Percentiles rank a stretch among this genome's conserved stretches.
Conservation (phyloP, 805 yeast species). For the Groenewaldozyma salmanticensis region DNA sequence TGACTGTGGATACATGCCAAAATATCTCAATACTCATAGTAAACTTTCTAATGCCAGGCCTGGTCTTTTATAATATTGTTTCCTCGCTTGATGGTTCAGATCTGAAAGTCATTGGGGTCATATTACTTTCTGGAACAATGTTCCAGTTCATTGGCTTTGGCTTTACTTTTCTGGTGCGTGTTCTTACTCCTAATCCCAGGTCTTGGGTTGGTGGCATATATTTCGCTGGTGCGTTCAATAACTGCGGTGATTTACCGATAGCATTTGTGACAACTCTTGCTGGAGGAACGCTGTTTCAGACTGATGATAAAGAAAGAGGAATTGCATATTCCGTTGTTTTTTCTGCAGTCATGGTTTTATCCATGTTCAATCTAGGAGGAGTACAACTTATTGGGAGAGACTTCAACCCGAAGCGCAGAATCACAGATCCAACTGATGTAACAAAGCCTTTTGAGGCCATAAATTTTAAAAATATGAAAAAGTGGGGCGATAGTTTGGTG, state of each 20-base stretch:
- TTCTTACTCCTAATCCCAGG: constrained; percentile 52
- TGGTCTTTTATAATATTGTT: constrained; percentile 67
- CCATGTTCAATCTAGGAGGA: constrained; percentile 69
- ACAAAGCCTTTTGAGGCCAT: neutral
- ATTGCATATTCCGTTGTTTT: constrained; percentile 77
- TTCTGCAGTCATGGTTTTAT: constrained; percentile 54
- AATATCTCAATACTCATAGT: constrained; percentile 63
- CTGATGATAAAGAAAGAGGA: constrained; percentile 58
- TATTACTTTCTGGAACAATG: constrained; percentile 39
- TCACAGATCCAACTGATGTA: constrained; percentile 3
- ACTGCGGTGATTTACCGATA: constrained; percentile 74
- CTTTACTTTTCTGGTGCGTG: constrained; percentile 32
- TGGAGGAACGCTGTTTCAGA: constrained; percentile 45
- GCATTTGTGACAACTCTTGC: constrained; percentile 64
- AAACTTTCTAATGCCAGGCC: constrained; percentile 60
- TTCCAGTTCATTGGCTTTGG: constrained; percentile 38
- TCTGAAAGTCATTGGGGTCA: constrained; percentile 60
- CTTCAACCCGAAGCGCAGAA: constrained; percentile 31
- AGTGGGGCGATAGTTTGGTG: neutral
- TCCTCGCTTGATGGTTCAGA: constrained; percentile 55
- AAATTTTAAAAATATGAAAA: neutral
- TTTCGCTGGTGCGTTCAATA: constrained; percentile 67
- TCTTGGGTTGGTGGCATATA: constrained; percentile 70
- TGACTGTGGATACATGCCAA: constrained; percentile 57
- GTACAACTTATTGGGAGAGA: constrained; percentile 63